Evolutionary conservation across 495 filamentous ascomycete species (phyloP), one percentile per base, ranked within the genome.

Genomic region (Clohesyomyces aquaticus): DNA sequence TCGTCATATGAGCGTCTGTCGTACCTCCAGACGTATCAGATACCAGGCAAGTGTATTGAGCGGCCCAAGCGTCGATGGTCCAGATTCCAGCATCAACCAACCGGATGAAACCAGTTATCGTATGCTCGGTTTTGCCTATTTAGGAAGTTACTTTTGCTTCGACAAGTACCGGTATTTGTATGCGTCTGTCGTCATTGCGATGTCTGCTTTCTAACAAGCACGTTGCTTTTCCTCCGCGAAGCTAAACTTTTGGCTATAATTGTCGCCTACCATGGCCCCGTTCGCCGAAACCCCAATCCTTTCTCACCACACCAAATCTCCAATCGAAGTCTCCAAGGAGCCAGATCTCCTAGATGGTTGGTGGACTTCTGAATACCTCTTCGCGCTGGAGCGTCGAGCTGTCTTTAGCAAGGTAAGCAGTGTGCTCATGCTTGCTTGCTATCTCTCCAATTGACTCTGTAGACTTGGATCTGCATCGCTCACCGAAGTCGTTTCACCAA

Each of bases 321-420:
- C 22, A 52, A 46, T 62, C 12, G 52, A 63, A 45, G 67, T 69
- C 22, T 35, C 63, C 41, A 70, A 70, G 60, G 68, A 70, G 29
- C 46, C 62, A 16, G 67, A 66, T 54, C 55, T 69, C 11, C 62
- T 61, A 18, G 61, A 65, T 42, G 65, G 61, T n/a, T 70, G 68
- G 68, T 70, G 68, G 68, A 70, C 53, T 3, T 63, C 56, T 16
- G 51, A 61, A 6, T 26, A 58, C n/a, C 41, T 59, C 12, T 71
- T 63, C 61, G 32, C 55, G 3, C 65, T 71, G 9, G 68, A 71
- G 35, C 48, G 65, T 22, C 59, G 68, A 42, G 64, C 68, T 16
- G 61, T 71, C n/a, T 68, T 71, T 51, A 68, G 61, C 65, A 71
- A 65, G 49, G 68, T 64, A 68, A 12, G 25, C 25, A 21, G 9